Percentiles rank a stretch among this genome's conserved stretches.
phyloP scores from a whole-genome alignment of 1,284 basidiomycete genomes.

The Erythrobasidium hasegawianum region DNA sequence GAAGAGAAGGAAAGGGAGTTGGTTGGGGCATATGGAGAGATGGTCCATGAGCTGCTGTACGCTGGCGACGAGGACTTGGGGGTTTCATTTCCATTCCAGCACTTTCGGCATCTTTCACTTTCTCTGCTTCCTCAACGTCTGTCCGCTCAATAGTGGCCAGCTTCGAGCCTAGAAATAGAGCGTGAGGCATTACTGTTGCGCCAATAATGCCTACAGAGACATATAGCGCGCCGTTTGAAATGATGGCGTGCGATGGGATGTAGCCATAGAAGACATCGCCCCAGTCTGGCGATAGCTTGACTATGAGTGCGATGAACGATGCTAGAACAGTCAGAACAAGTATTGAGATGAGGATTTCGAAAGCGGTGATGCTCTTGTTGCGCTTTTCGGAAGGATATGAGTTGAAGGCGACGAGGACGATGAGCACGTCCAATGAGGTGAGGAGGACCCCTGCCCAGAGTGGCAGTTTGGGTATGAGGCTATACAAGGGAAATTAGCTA shows the following conservation, averaged over 20 bases:
- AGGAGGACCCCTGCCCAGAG: conserved; percentile 76
- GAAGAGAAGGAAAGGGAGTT: conserved; percentile 21
- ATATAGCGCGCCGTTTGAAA: conserved; percentile 66
- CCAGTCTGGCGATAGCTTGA: conserved; percentile 72
- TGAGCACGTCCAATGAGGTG: conserved; percentile 75
- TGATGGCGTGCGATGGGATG: conserved; percentile 64
- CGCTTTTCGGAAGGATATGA: conserved; percentile 45
- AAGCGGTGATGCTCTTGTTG: conserved; percentile 47
- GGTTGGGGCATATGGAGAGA: conserved; percentile 42
- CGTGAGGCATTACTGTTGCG: conserved; percentile 75
- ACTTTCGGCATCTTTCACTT: conserved; percentile 20
- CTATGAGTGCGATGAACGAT: conserved; percentile 76
- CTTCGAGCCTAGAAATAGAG: conserved; percentile 80
- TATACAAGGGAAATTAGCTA: conserved; percentile 35
- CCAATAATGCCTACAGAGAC: conserved; percentile 67
- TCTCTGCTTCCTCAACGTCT: conserved; percentile 35
- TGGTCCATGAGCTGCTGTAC: conserved; percentile 13
- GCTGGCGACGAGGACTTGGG: neutral
- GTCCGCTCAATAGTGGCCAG: conserved; percentile 74
- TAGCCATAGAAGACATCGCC: conserved; percentile 75
- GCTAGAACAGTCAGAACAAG: conserved; percentile 72
- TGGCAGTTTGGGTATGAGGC: conserved; percentile 70
- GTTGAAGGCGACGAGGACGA: conserved; percentile 57
- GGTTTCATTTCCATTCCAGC: neutral
- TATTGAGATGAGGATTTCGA: conserved; percentile 68